These are phyloP conservation scores for Cryptosporidium sp. DNA, from an alignment of 169 alveolate species.

Conservation along the genomic window DNA sequence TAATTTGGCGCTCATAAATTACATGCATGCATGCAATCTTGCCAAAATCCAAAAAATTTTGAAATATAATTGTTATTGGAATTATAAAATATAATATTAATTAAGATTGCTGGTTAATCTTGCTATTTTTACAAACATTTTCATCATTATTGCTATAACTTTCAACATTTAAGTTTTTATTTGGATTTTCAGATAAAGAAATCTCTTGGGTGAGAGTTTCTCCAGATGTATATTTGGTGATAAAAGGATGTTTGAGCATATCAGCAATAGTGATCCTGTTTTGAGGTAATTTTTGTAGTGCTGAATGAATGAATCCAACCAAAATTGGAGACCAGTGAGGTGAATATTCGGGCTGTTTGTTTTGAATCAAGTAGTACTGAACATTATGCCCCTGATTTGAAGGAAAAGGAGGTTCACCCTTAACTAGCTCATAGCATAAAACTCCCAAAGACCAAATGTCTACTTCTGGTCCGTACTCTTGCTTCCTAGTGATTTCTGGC, in stretches of 20 bases:
- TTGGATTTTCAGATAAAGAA: background rate
- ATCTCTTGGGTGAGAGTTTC: background rate
- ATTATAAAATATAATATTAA: background rate
- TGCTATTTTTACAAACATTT: constrained; percentile 1
- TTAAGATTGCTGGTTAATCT: background rate
- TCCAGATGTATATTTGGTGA: constrained; percentile 45
- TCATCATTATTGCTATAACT: constrained; percentile 7
- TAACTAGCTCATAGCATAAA: constrained; percentile 90
- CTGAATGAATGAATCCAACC: constrained; percentile 71
- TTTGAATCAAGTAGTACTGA: constrained; percentile 65
- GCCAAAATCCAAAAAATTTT: background rate
- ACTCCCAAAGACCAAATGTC: constrained; percentile 95
- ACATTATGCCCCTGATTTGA: constrained; percentile 75
- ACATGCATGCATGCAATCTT: background rate
- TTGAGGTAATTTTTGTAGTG: constrained; percentile 68
- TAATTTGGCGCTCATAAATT: background rate
- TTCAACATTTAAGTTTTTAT: background rate
- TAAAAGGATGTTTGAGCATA: constrained; percentile 73
- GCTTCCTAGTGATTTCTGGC: constrained; percentile 91
- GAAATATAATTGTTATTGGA: background rate
- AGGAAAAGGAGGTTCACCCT: constrained; percentile 92
- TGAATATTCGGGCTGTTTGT: constrained; percentile 71
- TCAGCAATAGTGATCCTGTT: constrained; percentile 61
- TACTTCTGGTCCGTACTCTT: constrained; percentile 88
- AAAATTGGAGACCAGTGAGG: constrained; percentile 76